A percentile compares a stretch with the other conserved stretches of the same genome.
These are phyloP conservation scores for Tylopilus plumbeoviolaceoides DNA, from an alignment of 768 basidiomycete species.

Conservation along the genomic window DNA sequence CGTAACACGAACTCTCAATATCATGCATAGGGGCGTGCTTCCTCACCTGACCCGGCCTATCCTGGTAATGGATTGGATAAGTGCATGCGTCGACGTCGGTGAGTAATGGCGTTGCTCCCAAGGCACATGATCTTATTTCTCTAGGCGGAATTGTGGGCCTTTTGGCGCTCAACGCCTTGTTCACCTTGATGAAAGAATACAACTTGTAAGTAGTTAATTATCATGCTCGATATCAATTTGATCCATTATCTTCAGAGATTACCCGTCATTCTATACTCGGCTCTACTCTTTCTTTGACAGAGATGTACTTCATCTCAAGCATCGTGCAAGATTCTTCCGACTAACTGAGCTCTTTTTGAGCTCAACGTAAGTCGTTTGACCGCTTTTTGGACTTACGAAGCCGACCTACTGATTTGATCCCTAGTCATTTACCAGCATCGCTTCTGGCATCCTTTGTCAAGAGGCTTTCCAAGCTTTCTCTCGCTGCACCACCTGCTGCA, in stretches of 20 bases:
- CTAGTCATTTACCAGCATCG: constrained; percentile 80
- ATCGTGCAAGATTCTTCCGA: constrained; percentile 93
- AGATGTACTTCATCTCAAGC: constrained; percentile 85
- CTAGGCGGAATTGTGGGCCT: constrained; percentile 81
- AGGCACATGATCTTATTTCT: neutral
- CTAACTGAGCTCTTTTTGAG: constrained; percentile 86
- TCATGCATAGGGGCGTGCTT: constrained; percentile 80
- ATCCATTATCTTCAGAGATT: constrained; percentile 58
- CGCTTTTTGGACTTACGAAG: neutral
- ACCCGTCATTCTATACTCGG: constrained; percentile 90
- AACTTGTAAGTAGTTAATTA: constrained; percentile 64
- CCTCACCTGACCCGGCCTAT: constrained; percentile 78
- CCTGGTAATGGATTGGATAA: constrained; percentile 90
- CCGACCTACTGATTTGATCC: constrained; percentile 3
- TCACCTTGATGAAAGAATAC: constrained; percentile 86
- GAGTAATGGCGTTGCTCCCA: constrained; percentile 18
- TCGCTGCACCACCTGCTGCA: constrained; percentile 84
- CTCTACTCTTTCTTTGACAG: constrained; percentile 88
- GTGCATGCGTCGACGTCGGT: constrained; percentile 80
- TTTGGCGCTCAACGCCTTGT: constrained; percentile 87
- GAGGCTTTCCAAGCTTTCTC: constrained; percentile 77
- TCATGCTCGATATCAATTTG: constrained; percentile 1
- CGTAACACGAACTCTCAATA: constrained; percentile 58
- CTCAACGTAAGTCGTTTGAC: constrained; percentile 67
- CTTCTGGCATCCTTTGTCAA: constrained; percentile 96